Evolutionary conservation across 306 rosid genomes (phyloP).

Genomic region (Acacia crassicarpa): DNA sequence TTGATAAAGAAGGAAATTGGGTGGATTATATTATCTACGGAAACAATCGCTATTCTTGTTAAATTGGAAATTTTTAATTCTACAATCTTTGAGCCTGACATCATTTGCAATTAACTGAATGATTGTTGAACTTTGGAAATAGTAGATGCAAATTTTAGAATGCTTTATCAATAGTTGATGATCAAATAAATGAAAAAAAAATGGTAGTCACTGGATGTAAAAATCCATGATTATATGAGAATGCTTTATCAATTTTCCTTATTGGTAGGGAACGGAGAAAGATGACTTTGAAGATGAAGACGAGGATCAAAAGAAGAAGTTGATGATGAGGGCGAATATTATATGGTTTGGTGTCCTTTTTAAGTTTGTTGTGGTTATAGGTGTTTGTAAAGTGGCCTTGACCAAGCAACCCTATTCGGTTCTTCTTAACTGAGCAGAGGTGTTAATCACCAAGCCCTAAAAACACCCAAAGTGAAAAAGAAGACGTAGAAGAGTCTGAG

Average conservation of each 20-base stretch:
- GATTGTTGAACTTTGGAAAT: neutral
- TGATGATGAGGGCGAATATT: slow-evolving; percentile 47
- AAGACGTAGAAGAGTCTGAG: too few species aligned
- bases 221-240: neutral
- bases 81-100: neutral
- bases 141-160: neutral
- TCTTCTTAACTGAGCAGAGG: slow-evolving; percentile 16
- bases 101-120: neutral
- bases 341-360: neutral
- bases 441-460: too few species aligned
- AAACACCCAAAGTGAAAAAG: too few species aligned
- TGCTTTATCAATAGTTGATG: neutral
- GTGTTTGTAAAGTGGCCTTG: slow-evolving; percentile 52
- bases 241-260: neutral
- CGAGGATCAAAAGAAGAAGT: slow-evolving; percentile 53
- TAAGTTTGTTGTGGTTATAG: slow-evolving; percentile 35
- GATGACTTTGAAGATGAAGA: slow-evolving; percentile 74
- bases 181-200: too few species aligned
- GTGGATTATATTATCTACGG: neutral
- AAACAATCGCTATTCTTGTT: too few species aligned
- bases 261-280: slow-evolving; percentile 63
- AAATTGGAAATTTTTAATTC: neutral
- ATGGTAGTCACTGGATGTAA: too few species aligned
- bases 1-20: neutral
- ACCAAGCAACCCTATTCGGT: slow-evolving; percentile 33